phyloP scores from a whole-genome alignment of 306 rosid genomes.

The Styphnolobium japonicum region DNA sequence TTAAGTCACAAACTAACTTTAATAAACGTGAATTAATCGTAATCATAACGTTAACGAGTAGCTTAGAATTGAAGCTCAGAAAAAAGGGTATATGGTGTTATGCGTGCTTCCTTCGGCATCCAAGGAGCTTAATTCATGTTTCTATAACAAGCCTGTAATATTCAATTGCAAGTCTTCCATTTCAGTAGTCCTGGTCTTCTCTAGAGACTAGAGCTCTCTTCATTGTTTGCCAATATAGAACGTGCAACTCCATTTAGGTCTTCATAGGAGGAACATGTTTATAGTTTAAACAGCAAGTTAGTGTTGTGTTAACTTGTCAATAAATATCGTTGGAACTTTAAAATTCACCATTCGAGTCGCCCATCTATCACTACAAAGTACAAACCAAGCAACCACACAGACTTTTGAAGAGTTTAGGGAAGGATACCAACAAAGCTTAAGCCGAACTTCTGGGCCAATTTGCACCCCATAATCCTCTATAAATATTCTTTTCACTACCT shows the following conservation, averaged over 20 bases:
- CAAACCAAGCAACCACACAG: conserved; percentile 23
- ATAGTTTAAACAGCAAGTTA: neutral
- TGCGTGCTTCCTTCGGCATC: neutral
- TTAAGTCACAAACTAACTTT: conserved; percentile 5
- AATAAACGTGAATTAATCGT: neutral
- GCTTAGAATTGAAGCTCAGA: neutral
- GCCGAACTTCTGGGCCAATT: conserved; percentile 36
- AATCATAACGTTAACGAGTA: conserved; percentile 20
- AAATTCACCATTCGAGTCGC: neutral
- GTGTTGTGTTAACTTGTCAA: conserved; percentile 17
- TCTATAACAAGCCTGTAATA: neutral
- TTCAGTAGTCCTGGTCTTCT: neutral
- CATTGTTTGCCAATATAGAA: neutral
- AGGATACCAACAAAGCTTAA: conserved; percentile 29
- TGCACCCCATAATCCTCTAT: neutral
- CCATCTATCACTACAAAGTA: neutral
- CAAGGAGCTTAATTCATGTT: neutral
- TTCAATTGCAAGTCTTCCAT: conserved; percentile 12
- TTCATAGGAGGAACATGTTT: neutral
- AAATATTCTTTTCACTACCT: neutral
- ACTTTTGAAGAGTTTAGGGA: neutral
- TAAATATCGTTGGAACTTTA: neutral
- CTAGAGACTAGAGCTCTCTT: neutral
- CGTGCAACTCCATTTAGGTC: neutral
- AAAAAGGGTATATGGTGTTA: neutral